A percentile compares a stretch with the other conserved stretches of the same genome.
phyloP scores from a whole-genome alignment of 257 asterid genomes.

The Ophiorrhiza pumila region DNA sequence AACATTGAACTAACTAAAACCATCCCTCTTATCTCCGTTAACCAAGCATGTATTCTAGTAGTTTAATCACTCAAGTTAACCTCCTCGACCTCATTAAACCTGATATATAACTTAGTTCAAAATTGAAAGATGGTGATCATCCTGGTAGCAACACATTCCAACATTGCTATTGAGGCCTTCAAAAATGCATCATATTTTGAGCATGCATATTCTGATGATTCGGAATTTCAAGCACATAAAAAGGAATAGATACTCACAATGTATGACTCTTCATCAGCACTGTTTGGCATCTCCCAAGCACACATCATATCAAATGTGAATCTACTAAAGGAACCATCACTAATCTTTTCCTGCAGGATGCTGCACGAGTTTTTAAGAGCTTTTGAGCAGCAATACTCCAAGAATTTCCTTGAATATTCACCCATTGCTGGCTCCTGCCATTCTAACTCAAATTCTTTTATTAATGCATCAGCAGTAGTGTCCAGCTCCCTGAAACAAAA shows the following conservation, averaged over 20 bases:
- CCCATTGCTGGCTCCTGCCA: slow-evolving; percentile 44
- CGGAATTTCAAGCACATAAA: not conserved
- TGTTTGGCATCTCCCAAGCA: slow-evolving; percentile 78
- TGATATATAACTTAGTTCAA: not conserved
- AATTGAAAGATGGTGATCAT: not conserved
- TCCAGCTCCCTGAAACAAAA: slow-evolving; percentile 48
- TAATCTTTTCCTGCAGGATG: slow-evolving; percentile 44
- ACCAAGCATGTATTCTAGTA: not conserved
- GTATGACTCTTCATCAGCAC: slow-evolving; percentile 44
- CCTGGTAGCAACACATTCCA: no score
- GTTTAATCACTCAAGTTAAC: not conserved
- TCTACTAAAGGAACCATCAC: slow-evolving; percentile 63
- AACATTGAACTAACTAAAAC: not conserved
- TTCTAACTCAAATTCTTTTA: slow-evolving; percentile 53
- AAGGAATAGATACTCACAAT: slow-evolving; percentile 28
- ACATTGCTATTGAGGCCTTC: not conserved
- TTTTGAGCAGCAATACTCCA: slow-evolving; percentile 66
- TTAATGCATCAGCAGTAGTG: slow-evolving; percentile 40
- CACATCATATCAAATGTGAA: slow-evolving; percentile 91
- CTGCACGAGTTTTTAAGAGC: slow-evolving; percentile 47
- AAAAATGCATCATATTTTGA: not conserved
- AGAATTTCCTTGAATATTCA: slow-evolving; percentile 56
- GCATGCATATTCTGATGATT: not conserved
- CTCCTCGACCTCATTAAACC: not conserved
- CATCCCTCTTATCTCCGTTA: not conserved